phyloP scores from a whole-genome alignment of 768 basidiomycete genomes.

The Tricholoma sp. region DNA sequence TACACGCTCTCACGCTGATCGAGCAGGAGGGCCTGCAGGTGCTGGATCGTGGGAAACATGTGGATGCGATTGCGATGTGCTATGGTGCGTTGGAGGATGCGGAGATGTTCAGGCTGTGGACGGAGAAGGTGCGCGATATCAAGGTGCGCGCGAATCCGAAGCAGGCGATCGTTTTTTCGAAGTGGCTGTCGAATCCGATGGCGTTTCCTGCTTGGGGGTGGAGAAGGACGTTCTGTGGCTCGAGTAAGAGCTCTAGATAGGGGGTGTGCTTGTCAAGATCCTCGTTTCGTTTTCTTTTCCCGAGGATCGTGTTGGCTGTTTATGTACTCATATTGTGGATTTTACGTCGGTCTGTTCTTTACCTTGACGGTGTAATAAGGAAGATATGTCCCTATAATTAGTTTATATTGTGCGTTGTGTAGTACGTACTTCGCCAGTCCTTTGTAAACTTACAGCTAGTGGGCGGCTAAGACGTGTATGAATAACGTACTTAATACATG shows the following conservation, averaged over 20 bases:
- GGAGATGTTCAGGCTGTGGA: slow-evolving; percentile 30
- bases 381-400: no score
- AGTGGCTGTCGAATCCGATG: slow-evolving; percentile 30
- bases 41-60: slow-evolving; percentile 22
- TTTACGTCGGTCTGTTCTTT: no score
- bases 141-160: slow-evolving; percentile 15
- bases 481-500: no score
- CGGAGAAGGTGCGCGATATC: slow-evolving; percentile 21
- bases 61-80: slow-evolving; percentile 36
- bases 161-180: slow-evolving; percentile 23
- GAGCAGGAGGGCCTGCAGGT: slow-evolving; percentile 29
- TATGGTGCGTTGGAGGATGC: slow-evolving; percentile 35
- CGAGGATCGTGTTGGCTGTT: no score
- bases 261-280: background rate
- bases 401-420: no score
- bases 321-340: no score
- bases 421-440: no score
- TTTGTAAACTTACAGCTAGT: no score
- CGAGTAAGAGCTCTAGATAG: background rate
- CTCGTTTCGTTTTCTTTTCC: background rate
- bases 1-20: slow-evolving; percentile 24
- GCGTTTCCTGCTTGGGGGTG: slow-evolving; percentile 34
- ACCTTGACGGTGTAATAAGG: no score
- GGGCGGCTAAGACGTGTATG: no score
- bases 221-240: slow-evolving; percentile 19